Conservation (phyloP, 352 stramenopile genomes). For the Hyaloperonospora arabidopsidis region DNA sequence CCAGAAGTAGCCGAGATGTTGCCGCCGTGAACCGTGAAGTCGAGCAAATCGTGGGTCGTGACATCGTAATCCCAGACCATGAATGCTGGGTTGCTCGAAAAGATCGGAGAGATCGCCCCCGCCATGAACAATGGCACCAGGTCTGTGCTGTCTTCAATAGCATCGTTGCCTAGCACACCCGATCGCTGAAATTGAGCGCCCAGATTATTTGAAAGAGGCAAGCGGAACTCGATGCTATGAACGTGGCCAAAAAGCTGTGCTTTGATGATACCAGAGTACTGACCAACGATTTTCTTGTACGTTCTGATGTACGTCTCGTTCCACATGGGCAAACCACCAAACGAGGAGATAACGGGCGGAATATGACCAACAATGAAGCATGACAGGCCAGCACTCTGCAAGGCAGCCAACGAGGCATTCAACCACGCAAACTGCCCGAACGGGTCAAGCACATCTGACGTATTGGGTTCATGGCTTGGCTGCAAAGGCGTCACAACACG, state of each 20-base stretch:
- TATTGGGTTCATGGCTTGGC: conserved; percentile 62
- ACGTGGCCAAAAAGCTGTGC: conserved; percentile 88
- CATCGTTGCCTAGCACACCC: conserved; percentile 12
- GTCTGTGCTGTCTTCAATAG: conserved; percentile 18
- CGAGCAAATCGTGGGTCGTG: conserved; percentile 56
- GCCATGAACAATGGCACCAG: conserved; percentile 71
- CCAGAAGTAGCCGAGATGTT: conserved; percentile 45
- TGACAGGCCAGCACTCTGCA: conserved; percentile 37
- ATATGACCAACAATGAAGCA: conserved; percentile 88
- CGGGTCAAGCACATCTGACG: conserved; percentile 51
- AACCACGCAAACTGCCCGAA: conserved; percentile 89
- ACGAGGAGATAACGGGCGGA: conserved; percentile 84
- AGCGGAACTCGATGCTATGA: conserved; percentile 87
- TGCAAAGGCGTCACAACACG: conserved; percentile 13
- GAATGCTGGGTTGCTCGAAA: conserved; percentile 88
- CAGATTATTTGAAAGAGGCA: conserved; percentile 25
- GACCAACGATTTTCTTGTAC: conserved; percentile 71
- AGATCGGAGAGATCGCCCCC: conserved; percentile 83
- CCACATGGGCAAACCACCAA: conserved; percentile 76
- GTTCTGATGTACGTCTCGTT: conserved; percentile 69
- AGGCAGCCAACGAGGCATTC: conserved; percentile 50
- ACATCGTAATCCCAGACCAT: conserved; percentile 31
- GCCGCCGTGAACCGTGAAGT: conserved; percentile 70
- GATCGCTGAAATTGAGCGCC: conserved; percentile 8
- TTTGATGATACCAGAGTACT: conserved; percentile 64